phyloP scores from a whole-genome alignment of 352 stramenopile species.

The Pythium grandisporangium region DNA sequence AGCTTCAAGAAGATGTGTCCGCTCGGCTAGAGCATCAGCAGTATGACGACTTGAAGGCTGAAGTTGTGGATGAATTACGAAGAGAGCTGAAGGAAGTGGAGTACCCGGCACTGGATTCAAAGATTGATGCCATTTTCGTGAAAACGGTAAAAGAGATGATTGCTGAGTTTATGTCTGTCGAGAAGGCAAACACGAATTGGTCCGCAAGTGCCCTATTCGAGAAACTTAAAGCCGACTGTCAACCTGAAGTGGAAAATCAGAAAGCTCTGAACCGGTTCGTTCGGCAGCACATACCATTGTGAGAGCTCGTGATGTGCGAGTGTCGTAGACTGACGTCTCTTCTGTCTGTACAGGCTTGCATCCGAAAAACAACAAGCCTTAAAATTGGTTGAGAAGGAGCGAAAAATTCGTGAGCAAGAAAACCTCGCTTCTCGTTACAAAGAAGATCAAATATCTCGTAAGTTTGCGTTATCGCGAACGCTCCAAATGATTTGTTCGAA shows the following conservation, averaged over 20 bases:
- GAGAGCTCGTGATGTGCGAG: no score
- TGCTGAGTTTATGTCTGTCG: slow-evolving; percentile 43
- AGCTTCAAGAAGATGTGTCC: slow-evolving; percentile 48
- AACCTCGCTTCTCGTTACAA: slow-evolving; percentile 31
- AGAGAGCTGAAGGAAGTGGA: slow-evolving; percentile 33
- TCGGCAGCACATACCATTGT: no score
- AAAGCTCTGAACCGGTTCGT: slow-evolving; percentile 61
- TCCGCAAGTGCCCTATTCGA: slow-evolving; percentile 38
- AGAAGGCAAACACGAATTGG: slow-evolving; percentile 30
- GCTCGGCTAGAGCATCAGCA: slow-evolving; percentile 44
- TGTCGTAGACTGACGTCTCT: not conserved
- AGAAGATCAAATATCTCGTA: slow-evolving; percentile 55
- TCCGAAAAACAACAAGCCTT: slow-evolving; percentile 60
- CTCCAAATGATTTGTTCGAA: no score
- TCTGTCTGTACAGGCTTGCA: slow-evolving; percentile 24
- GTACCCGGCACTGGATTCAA: slow-evolving; percentile 53
- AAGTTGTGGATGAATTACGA: slow-evolving; percentile 49
- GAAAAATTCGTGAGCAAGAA: slow-evolving; percentile 49
- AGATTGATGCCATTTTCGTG: slow-evolving; percentile 51
- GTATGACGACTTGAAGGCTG: slow-evolving; percentile 46
- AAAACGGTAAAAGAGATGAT: slow-evolving; percentile 48
- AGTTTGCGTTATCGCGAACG: not conserved
- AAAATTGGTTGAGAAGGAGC: slow-evolving; percentile 44
- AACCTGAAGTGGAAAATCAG: slow-evolving; percentile 49
- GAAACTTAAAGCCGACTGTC: slow-evolving; percentile 50